Base-by-base conservation (phyloP, 768 basidiomycete species). In the Psilocybe subaeruginosa region DNA sequence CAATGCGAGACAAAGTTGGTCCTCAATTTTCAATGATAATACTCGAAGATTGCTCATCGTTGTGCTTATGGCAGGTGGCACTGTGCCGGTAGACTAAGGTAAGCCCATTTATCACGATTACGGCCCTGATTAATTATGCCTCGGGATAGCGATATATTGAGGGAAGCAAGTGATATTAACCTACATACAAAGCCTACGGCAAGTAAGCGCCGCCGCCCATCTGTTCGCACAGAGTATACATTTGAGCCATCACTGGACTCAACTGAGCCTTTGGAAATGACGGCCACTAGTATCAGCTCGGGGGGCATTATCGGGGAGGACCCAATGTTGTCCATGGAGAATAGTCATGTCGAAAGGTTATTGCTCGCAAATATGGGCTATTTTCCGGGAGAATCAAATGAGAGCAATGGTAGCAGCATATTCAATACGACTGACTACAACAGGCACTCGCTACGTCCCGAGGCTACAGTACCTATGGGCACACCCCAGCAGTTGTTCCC, bases 1-100 rank as follows among this genome's bases (percentile, higher is more conserved):
- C 62, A 57, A 46, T 73, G 72, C 50, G 80, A 82, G 62, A 68
- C 64, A 48, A 68, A 72, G 76, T 78, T 55, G 41, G 69, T 63
- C 23, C n/a, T 43, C 14, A 14, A 4, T 14, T 8, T 35, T 35
- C 6, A 4, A 35, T 30, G 30, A 35, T 4, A 11, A 29, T 30
- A 11, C 5, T n/a, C 14, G 41, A 43, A 43, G 41, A 30, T 12
- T 7, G 37, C 39, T 39, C 35, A 23, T 49, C 4, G 11, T 31
- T 31, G 19, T 16, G 23, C 19, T 9, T 51, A 14, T 16, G 2
- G 9, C 4, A 43, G 41, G n/a, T 43, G 41, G 41, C 41, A 43
- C 41, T 43, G 41, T 16, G 41, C 41, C 14, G 41, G 41, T n/a
- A 43, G 41, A 43, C 41, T 43, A 43, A 16, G 9, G 41, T 43